These are phyloP conservation scores for Paraconiothyrium brasiliense DNA, from an alignment of 2,329 filamentous ascomycete species.

Conservation along the genomic window DNA sequence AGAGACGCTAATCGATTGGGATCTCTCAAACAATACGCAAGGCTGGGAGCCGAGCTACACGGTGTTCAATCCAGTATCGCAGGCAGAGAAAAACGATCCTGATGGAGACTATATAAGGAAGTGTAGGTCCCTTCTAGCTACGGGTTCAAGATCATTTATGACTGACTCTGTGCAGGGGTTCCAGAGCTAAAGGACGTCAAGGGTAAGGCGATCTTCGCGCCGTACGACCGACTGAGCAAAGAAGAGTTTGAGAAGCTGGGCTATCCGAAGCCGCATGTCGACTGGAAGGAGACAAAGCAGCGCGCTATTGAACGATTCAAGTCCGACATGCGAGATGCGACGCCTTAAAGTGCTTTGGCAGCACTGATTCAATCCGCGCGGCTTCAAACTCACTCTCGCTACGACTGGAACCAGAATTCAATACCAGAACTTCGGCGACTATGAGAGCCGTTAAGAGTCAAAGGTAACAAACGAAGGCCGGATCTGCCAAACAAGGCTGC, in stretches of 20 bases:
- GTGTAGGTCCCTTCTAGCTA: constrained; percentile 28
- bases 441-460: too few relatives aligned
- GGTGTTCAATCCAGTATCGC: constrained; percentile 55
- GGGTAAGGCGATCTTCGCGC: constrained; percentile 61
- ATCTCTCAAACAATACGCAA: constrained; percentile 62
- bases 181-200: constrained; percentile 51
- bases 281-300: constrained; percentile 55
- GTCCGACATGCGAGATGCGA: constrained; percentile 54
- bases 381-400: not conserved
- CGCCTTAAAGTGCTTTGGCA: constrained; percentile 30
- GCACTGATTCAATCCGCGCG: not conserved
- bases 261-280: constrained; percentile 57
- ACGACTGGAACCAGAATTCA: not conserved
- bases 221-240: constrained; percentile 54
- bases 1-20: constrained; percentile 59
- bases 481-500: too few relatives aligned
- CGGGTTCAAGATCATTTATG: not conserved
- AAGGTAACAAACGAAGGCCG: too few relatives aligned
- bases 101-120: constrained; percentile 51
- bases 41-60: constrained; percentile 63
- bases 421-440: too few relatives aligned
- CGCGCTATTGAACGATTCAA: constrained; percentile 57
- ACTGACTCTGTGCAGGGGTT: constrained; percentile 33
- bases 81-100: constrained; percentile 51
- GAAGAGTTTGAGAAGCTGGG: constrained; percentile 60